These are phyloP conservation scores for Auxenochlorella protothecoides DNA, from an alignment of 139 green algal genomes.

Conservation along the genomic window DNA sequence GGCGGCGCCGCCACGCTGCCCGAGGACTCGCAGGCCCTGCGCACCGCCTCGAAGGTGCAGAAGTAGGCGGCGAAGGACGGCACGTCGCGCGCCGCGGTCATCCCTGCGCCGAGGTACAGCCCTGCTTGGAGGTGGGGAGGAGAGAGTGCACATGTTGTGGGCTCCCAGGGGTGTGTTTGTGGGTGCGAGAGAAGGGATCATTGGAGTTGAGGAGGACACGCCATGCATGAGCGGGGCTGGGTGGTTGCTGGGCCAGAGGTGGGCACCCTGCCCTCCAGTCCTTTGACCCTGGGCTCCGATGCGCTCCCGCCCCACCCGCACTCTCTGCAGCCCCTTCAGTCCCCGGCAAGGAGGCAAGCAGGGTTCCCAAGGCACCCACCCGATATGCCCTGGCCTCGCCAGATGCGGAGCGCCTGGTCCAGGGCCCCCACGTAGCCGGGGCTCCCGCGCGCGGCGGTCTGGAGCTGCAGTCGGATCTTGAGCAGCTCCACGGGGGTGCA, in stretches of 20 bases:
- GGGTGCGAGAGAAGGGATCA: too few relatives aligned
- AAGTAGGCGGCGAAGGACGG: background rate
- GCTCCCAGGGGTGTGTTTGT: too few relatives aligned
- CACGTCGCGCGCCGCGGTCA: background rate
- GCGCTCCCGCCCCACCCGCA: too few relatives aligned
- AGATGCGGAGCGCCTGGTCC: constrained; percentile 29
- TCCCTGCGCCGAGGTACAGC: background rate
- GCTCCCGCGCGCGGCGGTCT: constrained; percentile 30
- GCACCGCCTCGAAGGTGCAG: background rate
- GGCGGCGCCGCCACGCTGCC: too few relatives aligned
- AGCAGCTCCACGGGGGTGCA: constrained; percentile 49
- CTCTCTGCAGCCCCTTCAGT: too few relatives aligned
- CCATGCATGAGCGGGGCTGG: too few relatives aligned
- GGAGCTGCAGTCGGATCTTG: constrained; percentile 64
- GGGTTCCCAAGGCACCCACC: constrained; percentile 9
- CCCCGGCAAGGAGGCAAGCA: too few relatives aligned
- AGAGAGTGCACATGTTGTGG: too few relatives aligned
- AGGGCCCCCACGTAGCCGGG: constrained; percentile 39
- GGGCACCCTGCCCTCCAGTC: too few relatives aligned
- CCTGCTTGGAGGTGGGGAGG: background rate
- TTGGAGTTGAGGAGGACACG: too few relatives aligned
- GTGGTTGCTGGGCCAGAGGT: too few relatives aligned
- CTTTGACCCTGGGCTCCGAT: too few relatives aligned
- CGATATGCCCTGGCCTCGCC: constrained; percentile 31
- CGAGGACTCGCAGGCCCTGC: background rate